phyloP scores from a whole-genome alignment of 192 early-diverging fungal species.

The Gaertneriomyces semiglobifer region DNA sequence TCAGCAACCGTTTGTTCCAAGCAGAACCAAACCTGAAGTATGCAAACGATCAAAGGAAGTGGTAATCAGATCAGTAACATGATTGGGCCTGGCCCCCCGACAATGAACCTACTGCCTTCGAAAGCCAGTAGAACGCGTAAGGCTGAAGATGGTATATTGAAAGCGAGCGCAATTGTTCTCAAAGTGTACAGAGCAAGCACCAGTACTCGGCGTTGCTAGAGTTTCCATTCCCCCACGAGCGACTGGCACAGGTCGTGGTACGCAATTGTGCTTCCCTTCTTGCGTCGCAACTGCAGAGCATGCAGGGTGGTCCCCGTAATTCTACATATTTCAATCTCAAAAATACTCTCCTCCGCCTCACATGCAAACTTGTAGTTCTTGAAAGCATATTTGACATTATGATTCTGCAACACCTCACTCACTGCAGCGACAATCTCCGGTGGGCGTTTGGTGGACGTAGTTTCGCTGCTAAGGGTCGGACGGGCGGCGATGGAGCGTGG shows the following conservation, averaged over 20 bases:
- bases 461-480: constrained; percentile 31
- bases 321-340: constrained; percentile 45
- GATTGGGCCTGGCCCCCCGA: no score
- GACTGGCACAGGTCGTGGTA: constrained; percentile 42
- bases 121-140: no score
- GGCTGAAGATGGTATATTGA: no score
- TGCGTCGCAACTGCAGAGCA: constrained; percentile 43
- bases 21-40: no score
- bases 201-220: constrained; percentile 26
- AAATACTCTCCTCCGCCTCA: constrained; percentile 12
- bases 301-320: constrained; percentile 42
- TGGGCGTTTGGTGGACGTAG: constrained; percentile 42
- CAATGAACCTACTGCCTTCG: no score
- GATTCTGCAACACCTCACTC: constrained; percentile 31
- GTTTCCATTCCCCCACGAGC: constrained; percentile 40
- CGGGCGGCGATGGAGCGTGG: no score
- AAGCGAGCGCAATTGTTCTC: no score
- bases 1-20: no score
- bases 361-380: constrained; percentile 34
- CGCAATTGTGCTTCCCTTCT: constrained; percentile 39
- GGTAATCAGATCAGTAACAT: no score
- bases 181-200: background rate
- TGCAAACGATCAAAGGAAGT: no score
- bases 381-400: constrained; percentile 21
- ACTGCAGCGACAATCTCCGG: constrained; percentile 39